A percentile compares a stretch with the other conserved stretches of the same genome.
These are phyloP conservation scores for Alternaria arborescens DNA, from an alignment of 2,329 filamentous ascomycete genomes.

Conservation along the genomic window DNA sequence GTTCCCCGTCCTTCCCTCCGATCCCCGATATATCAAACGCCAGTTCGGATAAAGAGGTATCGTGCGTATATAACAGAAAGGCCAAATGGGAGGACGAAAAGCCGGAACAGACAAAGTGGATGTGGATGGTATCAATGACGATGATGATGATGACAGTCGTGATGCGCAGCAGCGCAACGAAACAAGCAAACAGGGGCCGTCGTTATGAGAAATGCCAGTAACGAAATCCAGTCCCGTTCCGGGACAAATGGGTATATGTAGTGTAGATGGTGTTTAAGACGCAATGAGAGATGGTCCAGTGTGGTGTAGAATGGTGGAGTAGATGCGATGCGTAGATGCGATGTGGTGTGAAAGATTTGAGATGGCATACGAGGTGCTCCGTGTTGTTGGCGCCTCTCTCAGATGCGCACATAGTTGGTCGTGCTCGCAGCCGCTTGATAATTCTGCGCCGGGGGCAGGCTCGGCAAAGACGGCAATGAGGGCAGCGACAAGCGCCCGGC, in stretches of 20 bases:
- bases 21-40: background rate
- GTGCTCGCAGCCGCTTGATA: conserved; percentile 33
- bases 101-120: background rate
- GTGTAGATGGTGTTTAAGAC: background rate
- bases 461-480: conserved; percentile 22
- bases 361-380: background rate
- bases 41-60: background rate
- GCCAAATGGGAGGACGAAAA: no score
- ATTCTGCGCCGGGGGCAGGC: conserved; percentile 33
- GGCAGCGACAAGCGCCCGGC: conserved; percentile 37
- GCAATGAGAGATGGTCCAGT: no score
- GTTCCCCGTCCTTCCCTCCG: no score
- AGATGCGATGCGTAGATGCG: background rate
- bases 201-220: background rate
- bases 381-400: background rate
- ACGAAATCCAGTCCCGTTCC: background rate
- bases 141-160: background rate
- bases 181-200: background rate
- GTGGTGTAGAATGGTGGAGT: no score
- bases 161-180: background rate
- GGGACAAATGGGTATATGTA: conserved; percentile 12
- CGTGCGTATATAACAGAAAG: background rate
- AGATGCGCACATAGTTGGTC: conserved; percentile 37
- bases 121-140: background rate
- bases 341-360: background rate